Base-by-base conservation (phyloP, 345 rosid species). In the Gynandropsis gynandra region DNA sequence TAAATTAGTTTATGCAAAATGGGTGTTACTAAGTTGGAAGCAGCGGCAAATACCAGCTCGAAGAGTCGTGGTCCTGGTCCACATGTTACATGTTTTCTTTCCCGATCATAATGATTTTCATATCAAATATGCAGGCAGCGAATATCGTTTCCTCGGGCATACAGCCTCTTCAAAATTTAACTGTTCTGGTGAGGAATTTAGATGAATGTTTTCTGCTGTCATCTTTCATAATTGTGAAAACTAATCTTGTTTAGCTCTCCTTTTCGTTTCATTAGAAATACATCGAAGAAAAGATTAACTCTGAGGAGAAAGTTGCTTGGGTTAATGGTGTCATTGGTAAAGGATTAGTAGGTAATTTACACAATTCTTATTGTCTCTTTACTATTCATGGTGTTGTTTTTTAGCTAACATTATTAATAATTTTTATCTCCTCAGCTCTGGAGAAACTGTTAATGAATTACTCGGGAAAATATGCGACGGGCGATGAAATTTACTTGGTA, bases 91-190 rank as follows among this genome's bases (percentile, higher is more conserved):
- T 50, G 24, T 13, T 50, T 10, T 35, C 29, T 31, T 24, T 24
- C 29, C 29, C 29, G 29, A 24, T 24, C 29, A n/a, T n/a, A n/a
- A n/a, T n/a, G n/a, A n/a, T 53, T 44, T 37, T 24, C 50, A 1
- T 14, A 1, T 58, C 29, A 24, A 24, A 42, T 48, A 45, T 66
- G 56, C 63, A 89, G 97, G 93, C 74, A 38, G 80, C 81, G 52
- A 89, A 63, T 56, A 71, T 80, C 59, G 95, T 89, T 50, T 79
- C 73, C 50, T 81, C 89, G 5, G 80, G 81, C 63, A 89, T 89
- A 56, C 95, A 89, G 49, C 88, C 97, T 56, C 80, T 73, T 56
- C 85, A 83, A 60, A 86, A 89, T 72, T 9, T 76, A 21, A 70
- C 61, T 56, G 79, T 76, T 40, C 58, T 78, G 59, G 97, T 85